phyloP scores from a whole-genome alignment of 495 filamentous ascomycete genomes.

The Podospora appendiculata region DNA sequence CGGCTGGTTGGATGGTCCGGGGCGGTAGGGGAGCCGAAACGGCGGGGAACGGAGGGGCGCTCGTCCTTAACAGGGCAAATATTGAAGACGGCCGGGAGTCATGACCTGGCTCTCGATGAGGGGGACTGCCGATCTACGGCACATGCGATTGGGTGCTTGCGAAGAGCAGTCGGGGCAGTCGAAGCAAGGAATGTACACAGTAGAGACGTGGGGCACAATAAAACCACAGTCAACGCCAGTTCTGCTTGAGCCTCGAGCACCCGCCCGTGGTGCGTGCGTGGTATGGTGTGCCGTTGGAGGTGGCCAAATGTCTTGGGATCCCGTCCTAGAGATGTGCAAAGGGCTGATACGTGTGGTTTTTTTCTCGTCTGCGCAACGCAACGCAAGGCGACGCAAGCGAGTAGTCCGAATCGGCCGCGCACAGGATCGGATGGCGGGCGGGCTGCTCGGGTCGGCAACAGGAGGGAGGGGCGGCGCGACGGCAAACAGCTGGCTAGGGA shows the following conservation, averaged over 20 bases:
- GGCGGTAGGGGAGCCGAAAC: conserved; percentile 5
- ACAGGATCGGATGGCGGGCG: not conserved
- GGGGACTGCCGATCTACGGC: conserved; percentile 7
- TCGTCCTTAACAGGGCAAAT: conserved; percentile 14
- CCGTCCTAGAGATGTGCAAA: no score
- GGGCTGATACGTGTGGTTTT: not conserved
- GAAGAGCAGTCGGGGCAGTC: no score
- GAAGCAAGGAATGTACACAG: no score
- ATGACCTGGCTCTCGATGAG: conserved; percentile 5
- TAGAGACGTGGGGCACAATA: no score
- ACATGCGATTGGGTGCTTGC: not conserved
- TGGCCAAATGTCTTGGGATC: no score
- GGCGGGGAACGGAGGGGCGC: conserved; percentile 2
- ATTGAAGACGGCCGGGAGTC: conserved; percentile 1
- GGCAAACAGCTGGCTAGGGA: no score
- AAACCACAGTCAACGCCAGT: no score
- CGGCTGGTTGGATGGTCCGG: not conserved
- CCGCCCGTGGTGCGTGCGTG: no score
- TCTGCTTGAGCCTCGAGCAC: no score
- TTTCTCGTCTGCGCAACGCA: not conserved
- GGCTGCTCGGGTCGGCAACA: not conserved
- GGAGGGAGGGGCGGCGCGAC: not conserved
- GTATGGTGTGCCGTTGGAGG: no score
- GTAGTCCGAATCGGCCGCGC: not conserved
- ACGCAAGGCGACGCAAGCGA: not conserved